Base-by-base conservation (phyloP, 2,329 filamentous ascomycete genomes). In the Scytalidium sp. region DNA sequence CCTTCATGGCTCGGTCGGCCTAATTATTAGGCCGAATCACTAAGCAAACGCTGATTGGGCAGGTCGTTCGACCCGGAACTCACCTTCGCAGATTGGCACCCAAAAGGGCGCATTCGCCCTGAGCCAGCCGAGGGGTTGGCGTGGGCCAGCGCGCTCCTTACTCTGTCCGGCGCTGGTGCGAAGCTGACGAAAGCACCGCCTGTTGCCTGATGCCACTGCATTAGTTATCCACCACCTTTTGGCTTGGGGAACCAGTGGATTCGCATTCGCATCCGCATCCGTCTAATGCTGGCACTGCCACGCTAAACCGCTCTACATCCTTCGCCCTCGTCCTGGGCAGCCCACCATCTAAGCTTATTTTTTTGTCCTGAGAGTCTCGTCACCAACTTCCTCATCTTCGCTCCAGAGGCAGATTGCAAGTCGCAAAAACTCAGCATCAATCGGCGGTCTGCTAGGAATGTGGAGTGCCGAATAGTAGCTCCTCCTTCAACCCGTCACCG, bases 21-120 rank as follows among this genome's bases (percentile, higher is more conserved):
- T 49, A 50, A 55, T 52, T 7, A 51, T 57, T 45, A 46, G 22
- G 32, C 50, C 56, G 52, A 50, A 48, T 55, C 41, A n/a, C 23
- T 41, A 20, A n/a, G n/a, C n/a, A 7, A n/a, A n/a, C 32, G 32
- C 8, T 36, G 15, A 36, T 36, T 36, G 32, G 32, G 17, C n/a
- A n/a, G n/a, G n/a, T n/a, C n/a, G n/a, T n/a, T n/a, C n/a, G n/a
- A n/a, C n/a, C n/a, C n/a, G n/a, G 45, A 36, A 36, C 11, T 36
- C 13, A 7, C 25, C 13, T 27, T 27, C 25, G 25, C 25, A 13
- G 25, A 27, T 27, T 27, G 25, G 7, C 13, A 27, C 25, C 25
- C 7, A 27, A 13, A 27, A 7, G 25, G 7, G 7, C 7, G 13
- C 25, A 7, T 7, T 27, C 25, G n/a, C n/a, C n/a, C n/a, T n/a